Evolutionary conservation across 768 basidiomycete species (phyloP).

Genomic region (Mycena capillaripes): DNA sequence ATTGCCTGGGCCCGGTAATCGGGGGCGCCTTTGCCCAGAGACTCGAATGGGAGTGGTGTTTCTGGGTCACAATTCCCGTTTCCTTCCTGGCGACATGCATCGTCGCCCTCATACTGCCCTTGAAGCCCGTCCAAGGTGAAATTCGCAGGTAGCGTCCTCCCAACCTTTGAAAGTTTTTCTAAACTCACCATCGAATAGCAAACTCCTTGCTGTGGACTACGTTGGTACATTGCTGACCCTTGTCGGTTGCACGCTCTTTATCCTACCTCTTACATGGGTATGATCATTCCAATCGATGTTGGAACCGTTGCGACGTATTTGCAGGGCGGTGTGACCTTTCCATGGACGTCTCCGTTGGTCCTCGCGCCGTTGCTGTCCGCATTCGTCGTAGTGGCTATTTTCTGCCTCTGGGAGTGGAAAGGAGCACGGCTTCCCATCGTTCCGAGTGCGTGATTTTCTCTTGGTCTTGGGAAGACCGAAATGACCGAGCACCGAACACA

Average conservation of each 20-base stretch:
- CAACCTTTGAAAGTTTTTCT: background rate
- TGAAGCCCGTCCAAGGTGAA: conserved; percentile 77
- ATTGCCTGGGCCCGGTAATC: conserved; percentile 75
- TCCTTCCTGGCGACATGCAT: conserved; percentile 67
- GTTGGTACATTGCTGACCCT: conserved; percentile 71
- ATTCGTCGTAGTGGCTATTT: conserved; percentile 64
- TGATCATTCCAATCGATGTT: background rate
- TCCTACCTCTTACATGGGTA: conserved; percentile 83
- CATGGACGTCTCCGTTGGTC: conserved; percentile 79
- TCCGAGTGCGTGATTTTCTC: conserved; percentile 63
- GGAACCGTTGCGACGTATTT: background rate
- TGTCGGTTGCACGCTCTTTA: conserved; percentile 70
- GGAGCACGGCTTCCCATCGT: conserved; percentile 79
- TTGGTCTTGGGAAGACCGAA: background rate
- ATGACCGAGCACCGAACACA: conserved; percentile 39
- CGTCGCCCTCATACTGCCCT: conserved; percentile 73
- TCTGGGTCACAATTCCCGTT: conserved; percentile 79
- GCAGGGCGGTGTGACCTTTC: conserved; percentile 79
- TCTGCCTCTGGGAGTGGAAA: conserved; percentile 83
- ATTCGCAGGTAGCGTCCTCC: conserved; percentile 56
- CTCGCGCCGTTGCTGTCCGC: conserved; percentile 72
- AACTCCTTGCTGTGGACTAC: conserved; percentile 77
- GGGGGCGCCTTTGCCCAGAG: conserved; percentile 77
- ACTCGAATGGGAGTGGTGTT: conserved; percentile 83
- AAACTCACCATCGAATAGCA: conserved; percentile 51